Evolutionary conservation across 495 filamentous ascomycete species (phyloP).

Genomic region (Penicillium desertorum): DNA sequence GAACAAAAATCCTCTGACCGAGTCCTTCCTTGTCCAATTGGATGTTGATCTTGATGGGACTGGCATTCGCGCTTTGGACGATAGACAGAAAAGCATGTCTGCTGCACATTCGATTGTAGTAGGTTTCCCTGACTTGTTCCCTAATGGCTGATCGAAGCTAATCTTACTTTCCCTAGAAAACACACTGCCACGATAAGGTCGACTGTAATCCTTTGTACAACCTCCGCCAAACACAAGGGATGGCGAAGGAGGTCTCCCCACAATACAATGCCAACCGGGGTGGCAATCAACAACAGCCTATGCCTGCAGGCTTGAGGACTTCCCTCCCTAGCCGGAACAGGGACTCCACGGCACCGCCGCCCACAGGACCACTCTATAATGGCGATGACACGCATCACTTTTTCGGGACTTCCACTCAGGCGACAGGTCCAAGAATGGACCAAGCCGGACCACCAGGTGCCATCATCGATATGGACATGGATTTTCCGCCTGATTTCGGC

Average conservation of each 20-base stretch:
- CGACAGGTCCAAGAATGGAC: constrained; percentile 5
- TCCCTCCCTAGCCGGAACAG: constrained; percentile 35
- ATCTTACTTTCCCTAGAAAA: constrained; percentile 13
- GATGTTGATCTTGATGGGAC: constrained; percentile 83
- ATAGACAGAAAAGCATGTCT: constrained; percentile 8
- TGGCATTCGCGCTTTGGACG: constrained; percentile 31
- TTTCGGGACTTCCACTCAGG: constrained; percentile 11
- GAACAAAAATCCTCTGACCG: constrained; percentile 83
- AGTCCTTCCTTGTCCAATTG: constrained; percentile 92
- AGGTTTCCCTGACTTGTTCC: constrained; percentile 3
- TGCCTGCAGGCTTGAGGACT: constrained; percentile 11
- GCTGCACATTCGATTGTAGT: constrained; percentile 18
- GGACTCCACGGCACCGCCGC: constrained; percentile 7
- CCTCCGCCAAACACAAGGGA: constrained; percentile 15
- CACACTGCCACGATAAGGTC: constrained; percentile 10
- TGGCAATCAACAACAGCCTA: background rate
- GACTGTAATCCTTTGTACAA: constrained; percentile 19
- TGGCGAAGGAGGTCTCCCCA: background rate
- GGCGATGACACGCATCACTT: constrained; percentile 9
- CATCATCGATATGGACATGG: constrained; percentile 33
- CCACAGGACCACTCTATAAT: constrained; percentile 4
- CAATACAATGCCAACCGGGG: constrained; percentile 9
- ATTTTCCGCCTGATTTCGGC: constrained; percentile 32
- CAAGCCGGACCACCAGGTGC: constrained; percentile 9
- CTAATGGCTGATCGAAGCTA: background rate